phyloP scores from a whole-genome alignment of 768 basidiomycete genomes.

The Lactarius deliciosus region DNA sequence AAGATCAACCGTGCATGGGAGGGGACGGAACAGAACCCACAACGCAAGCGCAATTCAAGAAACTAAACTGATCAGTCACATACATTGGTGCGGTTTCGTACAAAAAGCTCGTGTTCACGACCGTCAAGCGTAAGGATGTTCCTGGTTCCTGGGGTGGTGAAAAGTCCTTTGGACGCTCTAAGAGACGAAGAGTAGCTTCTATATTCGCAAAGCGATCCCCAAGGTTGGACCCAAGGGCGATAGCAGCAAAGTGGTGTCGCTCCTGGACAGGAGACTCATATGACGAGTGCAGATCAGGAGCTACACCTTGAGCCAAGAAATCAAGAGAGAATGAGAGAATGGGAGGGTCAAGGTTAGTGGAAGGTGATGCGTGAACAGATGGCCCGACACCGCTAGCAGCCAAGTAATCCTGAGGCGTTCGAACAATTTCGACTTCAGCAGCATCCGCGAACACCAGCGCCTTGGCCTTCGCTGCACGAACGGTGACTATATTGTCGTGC shows the following conservation, averaged over 20 bases:
- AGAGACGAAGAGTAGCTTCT: conserved; percentile 66
- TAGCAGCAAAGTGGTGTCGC: conserved; percentile 49
- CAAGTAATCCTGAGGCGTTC: conserved; percentile 43
- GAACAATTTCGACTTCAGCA: conserved; percentile 60
- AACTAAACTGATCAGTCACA: conserved; percentile 82
- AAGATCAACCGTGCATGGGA: not conserved
- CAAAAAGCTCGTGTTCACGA: conserved; percentile 82
- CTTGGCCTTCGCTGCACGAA: conserved; percentile 69
- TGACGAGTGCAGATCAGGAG: not conserved
- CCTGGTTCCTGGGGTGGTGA: conserved; percentile 33
- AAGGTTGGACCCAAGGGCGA: conserved; percentile 89
- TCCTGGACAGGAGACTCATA: not conserved
- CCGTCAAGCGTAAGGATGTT: conserved; percentile 36
- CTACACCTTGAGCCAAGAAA: not conserved
- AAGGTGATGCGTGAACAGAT: conserved; percentile 12
- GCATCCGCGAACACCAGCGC: conserved; percentile 67
- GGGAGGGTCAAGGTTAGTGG: conserved; percentile 16
- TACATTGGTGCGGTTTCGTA: conserved; percentile 98
- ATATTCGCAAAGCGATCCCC: conserved; percentile 86
- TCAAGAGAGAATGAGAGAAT: not conserved
- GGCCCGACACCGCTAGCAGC: not conserved
- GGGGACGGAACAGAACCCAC: conserved; percentile 46
- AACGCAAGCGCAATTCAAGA: conserved; percentile 89
- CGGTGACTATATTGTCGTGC: conserved; percentile 39
- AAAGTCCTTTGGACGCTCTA: conserved; percentile 51